Evolutionary conservation across 2,329 filamentous ascomycete species (phyloP), one percentile per base, ranked within the genome.

Genomic region (Talaromyces pinophilus): DNA sequence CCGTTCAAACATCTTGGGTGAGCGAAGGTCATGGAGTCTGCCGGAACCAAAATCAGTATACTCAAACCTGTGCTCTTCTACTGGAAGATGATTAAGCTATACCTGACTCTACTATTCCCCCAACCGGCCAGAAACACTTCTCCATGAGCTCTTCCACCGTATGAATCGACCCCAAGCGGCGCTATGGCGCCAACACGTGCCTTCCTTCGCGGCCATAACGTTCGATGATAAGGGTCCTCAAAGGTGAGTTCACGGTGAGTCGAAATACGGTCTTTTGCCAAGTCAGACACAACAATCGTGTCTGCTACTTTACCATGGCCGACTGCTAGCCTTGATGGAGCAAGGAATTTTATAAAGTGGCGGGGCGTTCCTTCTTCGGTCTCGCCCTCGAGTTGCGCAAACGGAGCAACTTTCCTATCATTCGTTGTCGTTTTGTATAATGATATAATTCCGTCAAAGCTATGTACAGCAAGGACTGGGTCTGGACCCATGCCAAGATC

Each of bases 21-120:
- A 84, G 42, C 87, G 85, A 64, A 88, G 75, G 70, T 90, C 88
- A 71, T 90, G 87, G 5, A 90, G 80, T 70, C 86, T 82, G 62
- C 17, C 38, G 6, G 13, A 30, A 25, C 35, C 22, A 38, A 11
- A 35, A 11, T 63, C 25, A 63, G 48, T 44, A n/a, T 44, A 15
- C 35, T 5, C 19, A 17, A 30, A 7, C 5, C 0, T 17, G 25
- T 10, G 11, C 38, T n/a, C 17, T 44, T 25, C 13, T 19, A 17
- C 15, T 15, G 7, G 1, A 63, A 19, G 17, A 17, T 48, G 17
- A 17, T 48, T 15, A 46, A 19, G 13, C 64, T 62, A 25, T 75
- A 80, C 80, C 79, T 73, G 46, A 83, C 79, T 46, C 82, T 78
- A 11, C 86, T 85, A 71, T 88, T 86, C 62, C 86, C 86, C 73